Conservation (phyloP, 2,329 filamentous ascomycete genomes). For the Aspergillus sp. region DNA sequence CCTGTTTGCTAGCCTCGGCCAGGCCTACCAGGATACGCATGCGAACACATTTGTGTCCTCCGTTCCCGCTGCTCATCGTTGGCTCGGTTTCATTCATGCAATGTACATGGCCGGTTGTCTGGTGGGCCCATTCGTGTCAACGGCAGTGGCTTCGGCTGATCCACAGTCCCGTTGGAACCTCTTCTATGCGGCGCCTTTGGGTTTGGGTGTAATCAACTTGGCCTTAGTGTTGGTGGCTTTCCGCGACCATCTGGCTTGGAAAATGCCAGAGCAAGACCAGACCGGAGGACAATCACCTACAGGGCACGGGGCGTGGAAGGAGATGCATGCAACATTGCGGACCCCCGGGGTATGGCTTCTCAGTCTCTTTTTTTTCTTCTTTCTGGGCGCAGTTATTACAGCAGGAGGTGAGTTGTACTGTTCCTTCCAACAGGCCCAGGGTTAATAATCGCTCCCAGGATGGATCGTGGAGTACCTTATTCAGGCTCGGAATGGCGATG, state of each 20-base stretch:
- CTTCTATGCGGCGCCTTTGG: conserved; percentile 51
- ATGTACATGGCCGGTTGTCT: conserved; percentile 53
- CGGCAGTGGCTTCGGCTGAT: conserved; percentile 40
- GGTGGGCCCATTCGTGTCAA: conserved; percentile 49
- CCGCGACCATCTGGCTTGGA: conserved; percentile 28
- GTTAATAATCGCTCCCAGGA: conserved; percentile 24
- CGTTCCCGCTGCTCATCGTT: conserved; percentile 47
- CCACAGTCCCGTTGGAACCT: conserved; percentile 42
- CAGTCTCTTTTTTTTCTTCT: conserved; percentile 58
- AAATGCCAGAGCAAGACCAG: neutral
- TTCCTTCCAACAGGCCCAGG: neutral
- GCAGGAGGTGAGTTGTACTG: conserved; percentile 29
- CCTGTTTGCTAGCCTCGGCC: conserved; percentile 50
- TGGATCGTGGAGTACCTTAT: conserved; percentile 61
- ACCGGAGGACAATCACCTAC: too few relatives aligned
- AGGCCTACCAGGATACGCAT: conserved; percentile 57
- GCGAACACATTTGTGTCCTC: conserved; percentile 54
- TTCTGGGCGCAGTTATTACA: conserved; percentile 49
- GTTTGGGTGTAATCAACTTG: conserved; percentile 46
- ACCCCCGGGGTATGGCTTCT: conserved; percentile 45
- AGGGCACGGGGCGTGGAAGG: conserved; percentile 9
- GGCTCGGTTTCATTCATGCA: conserved; percentile 57
- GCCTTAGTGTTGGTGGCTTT: conserved; percentile 43
- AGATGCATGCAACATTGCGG: conserved; percentile 18
- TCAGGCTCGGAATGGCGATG: conserved; percentile 48